Percentiles rank a stretch among this genome's conserved stretches.
Evolutionary conservation across 768 basidiomycete species (phyloP).

Genomic region (Boletus pseudo-olivaceus): DNA sequence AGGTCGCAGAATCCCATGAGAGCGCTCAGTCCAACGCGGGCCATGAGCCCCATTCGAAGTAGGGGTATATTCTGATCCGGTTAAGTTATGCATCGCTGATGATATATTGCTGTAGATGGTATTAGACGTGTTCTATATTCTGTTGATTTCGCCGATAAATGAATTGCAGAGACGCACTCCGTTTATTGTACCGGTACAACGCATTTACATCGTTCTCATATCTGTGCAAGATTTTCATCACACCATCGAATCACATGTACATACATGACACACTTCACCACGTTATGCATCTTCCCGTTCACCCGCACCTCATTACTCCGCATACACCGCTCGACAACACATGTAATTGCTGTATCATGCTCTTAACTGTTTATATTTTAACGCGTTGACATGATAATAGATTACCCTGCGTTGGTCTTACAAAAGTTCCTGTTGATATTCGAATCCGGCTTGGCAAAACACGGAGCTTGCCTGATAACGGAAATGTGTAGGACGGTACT

Average conservation of each 20-base stretch:
- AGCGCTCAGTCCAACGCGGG: slow-evolving; percentile 33
- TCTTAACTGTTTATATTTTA: background rate
- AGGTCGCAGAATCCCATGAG: slow-evolving; percentile 16
- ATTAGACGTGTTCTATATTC: slow-evolving; percentile 26
- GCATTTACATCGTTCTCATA: background rate
- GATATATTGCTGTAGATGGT: slow-evolving; percentile 17
- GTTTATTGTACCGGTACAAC: background rate
- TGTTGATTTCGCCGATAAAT: slow-evolving; percentile 6
- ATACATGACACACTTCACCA: background rate
- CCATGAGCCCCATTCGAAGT: slow-evolving; percentile 25
- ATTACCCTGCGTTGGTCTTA: background rate
- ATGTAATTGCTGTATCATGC: background rate
- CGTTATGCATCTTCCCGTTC: background rate
- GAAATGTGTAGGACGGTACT: slow-evolving; percentile 6
- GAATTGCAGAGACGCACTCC: background rate
- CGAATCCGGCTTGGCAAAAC: background rate
- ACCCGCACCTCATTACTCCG: background rate
- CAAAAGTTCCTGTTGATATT: background rate
- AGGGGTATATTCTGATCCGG: slow-evolving; percentile 1
- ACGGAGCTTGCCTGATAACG: background rate
- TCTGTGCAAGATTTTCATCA: background rate
- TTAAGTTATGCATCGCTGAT: slow-evolving; percentile 1
- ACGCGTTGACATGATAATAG: background rate
- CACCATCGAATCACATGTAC: background rate
- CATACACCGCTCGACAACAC: background rate